Base-by-base conservation (phyloP, 2,329 filamentous ascomycete genomes). In the Decorospora gaudefroyi region DNA sequence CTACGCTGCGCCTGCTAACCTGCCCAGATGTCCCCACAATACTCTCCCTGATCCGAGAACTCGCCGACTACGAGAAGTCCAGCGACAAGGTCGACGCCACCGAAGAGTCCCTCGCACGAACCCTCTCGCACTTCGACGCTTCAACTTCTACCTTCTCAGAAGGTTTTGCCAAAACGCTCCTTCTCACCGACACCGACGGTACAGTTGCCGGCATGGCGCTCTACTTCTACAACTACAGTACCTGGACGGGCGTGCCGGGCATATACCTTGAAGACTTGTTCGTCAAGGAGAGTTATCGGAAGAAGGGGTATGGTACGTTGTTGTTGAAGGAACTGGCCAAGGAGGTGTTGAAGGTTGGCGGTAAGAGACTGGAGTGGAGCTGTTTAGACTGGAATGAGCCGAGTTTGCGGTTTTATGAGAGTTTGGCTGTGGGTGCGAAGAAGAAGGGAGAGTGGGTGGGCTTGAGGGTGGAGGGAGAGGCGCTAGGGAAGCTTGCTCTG, bases 231-330 rank as follows among this genome's bases (percentile, higher is more conserved):
- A 97, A 92, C 73, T 97, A 96, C 74, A 90, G 85, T 64, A 96
- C 92, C 0, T 97, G 93, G 93, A 82, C 87, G 6, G 82, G 87
- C n/a, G 82, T 81, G 31, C 83, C 91, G 0, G 92, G 92, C 2
- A 87, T 99, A 64, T 96, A 95, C 70, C 84, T 97, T 25, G 92
- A 97, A 70, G 92, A 97, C 65, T 76, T 97, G n/a, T 96, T 86
- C 63, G 89, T 99, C 27, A 78, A 83, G 57, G 79, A 83, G 1
- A 74, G 75, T 30, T 84, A 87, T 59, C 78, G 93, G 3, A 85
- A 85, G 22, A 82, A 81, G 49, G 91, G 91, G 0, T 95, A 92
- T 65, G 92, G 91, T 26, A 87, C 85, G 71, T 75, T 78, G 59
- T 70, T 97, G 65, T 76, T 97, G 34, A 81, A 81, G 49, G 82